A percentile compares a stretch with the other conserved stretches of the same genome.
These are phyloP conservation scores for Maudiozyma bulderi DNA, from an alignment of 805 yeast species.

Conservation along the genomic window DNA sequence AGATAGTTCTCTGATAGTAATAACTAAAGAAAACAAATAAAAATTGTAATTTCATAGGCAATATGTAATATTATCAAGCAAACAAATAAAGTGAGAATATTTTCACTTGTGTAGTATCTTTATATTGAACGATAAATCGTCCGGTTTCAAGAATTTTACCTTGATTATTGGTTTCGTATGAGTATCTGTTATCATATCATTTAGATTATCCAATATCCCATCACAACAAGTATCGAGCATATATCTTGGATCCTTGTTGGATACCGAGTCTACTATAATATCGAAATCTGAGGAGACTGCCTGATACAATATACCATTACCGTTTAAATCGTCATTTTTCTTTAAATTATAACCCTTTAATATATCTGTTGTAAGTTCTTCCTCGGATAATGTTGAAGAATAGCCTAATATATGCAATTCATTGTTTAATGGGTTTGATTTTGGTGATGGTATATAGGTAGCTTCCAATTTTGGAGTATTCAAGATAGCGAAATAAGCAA, in stretches of 20 bases:
- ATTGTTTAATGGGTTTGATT: slow-evolving; percentile 15
- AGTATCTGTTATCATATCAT: slow-evolving; percentile 1
- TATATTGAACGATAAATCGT: slow-evolving; percentile 1
- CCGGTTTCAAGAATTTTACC: slow-evolving; percentile 7
- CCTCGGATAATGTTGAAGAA: slow-evolving; percentile 7
- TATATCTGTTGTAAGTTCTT: slow-evolving; percentile 10
- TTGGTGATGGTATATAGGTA: slow-evolving; percentile 24
- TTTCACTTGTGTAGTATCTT: not conserved
- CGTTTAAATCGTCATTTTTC: slow-evolving; percentile 6
- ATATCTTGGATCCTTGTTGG: slow-evolving; percentile 2
- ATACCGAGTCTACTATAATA: slow-evolving; percentile 8
- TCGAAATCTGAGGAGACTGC: slow-evolving; percentile 11
- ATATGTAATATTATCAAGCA: too few species aligned
- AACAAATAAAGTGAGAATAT: not conserved
- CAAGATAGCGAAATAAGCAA: slow-evolving; percentile 23
- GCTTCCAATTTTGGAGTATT: slow-evolving; percentile 24
- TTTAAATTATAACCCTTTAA: slow-evolving; percentile 22
- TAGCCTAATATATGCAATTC: slow-evolving; percentile 22
- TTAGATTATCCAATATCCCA: slow-evolving; percentile 21
- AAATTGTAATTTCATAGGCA: not conserved
- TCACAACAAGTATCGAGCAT: slow-evolving; percentile 25
- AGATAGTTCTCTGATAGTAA: not conserved
- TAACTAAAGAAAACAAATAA: not conserved
- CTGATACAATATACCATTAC: slow-evolving; percentile 10
- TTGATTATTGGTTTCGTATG: slow-evolving; percentile 1